Base-by-base conservation (phyloP, 345 rosid genomes). In the Microcos paniculata region DNA sequence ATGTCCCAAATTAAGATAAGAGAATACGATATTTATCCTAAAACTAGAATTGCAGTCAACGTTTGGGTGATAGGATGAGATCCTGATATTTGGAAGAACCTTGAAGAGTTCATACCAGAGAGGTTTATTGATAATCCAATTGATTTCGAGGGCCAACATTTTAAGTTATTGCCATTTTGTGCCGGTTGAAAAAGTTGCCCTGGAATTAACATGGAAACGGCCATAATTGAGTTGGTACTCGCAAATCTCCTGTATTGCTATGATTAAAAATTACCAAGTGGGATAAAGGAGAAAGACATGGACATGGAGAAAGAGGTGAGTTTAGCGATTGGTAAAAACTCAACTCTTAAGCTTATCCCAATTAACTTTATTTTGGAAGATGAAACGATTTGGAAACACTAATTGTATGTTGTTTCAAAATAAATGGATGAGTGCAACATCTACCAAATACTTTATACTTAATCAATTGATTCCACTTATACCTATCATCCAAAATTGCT, bases 91-190 rank as follows among this genome's bases (percentile, higher is more conserved):
- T 64, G 51, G 70, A 15, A 65, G 31, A 42, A 42, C 19, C 70
- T 51, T 1, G 33, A 65, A 23, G 70, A 65, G 7, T 65, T 65
- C 18, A 0, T 21, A 21, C 31, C 33, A 6, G 19, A 64, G 15
- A 64, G 70, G 31, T 64, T 64, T 43, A 6, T 40, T 3, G 31
- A 64, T 64, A 40, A n/a, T 64, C 18, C 28, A 7, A 23, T 65
- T 7, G 52, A 42, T 65, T 65, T 65, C n/a, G 21, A 65, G 52
- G 70, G 70, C 2, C 30, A 64, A 64, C 49, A 64, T 64, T n/a
- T 64, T 23, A 30, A 64, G 49, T 40, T 64, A 40, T 40, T 64
- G 31, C 49, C 71, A 48, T 43, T 67, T 9, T 55, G 71, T 45
- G 21, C 55, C 13, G 56, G 55, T 45, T 23, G 56, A 67, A 67